Evolutionary conservation across 139 green algal species (phyloP).

Genomic region (Chlamydomonas incerta): DNA sequence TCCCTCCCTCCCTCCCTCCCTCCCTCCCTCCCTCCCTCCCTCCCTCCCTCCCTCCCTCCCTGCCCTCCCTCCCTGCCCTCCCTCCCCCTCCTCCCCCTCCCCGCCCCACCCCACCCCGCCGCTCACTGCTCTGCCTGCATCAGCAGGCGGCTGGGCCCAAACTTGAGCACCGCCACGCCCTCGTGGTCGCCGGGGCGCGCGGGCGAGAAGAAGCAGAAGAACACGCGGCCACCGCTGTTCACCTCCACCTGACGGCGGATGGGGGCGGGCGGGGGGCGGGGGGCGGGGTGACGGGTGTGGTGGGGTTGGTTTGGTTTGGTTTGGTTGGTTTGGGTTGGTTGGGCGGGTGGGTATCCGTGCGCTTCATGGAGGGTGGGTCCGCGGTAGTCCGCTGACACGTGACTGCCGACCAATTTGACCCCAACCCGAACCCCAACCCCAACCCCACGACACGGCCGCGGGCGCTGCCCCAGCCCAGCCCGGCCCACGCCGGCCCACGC

Average conservation of each 20-base stretch:
- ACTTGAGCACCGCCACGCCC: conserved; percentile 78
- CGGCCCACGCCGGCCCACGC: too few relatives aligned
- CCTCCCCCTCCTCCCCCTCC: not conserved
- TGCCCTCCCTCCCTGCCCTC: not conserved
- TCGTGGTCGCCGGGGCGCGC: conserved; percentile 24
- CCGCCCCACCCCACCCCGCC: not conserved
- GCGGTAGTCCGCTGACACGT: too few relatives aligned
- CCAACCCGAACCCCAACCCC: too few relatives aligned
- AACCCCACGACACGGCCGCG: too few relatives aligned
- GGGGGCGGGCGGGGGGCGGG: not conserved
- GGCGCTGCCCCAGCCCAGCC: too few relatives aligned
- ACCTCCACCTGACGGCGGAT: conserved; percentile 66
- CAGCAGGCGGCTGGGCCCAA: conserved; percentile 64
- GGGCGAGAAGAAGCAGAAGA: conserved; percentile 82
- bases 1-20: not conserved
- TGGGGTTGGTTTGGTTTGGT: not conserved
- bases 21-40: too few relatives aligned
- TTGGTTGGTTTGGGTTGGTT: too few relatives aligned
- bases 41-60: too few relatives aligned
- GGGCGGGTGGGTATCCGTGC: too few relatives aligned
- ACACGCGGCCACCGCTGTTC: conserved; percentile 81
- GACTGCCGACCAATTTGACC: too few relatives aligned
- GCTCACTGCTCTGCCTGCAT: conserved; percentile 48
- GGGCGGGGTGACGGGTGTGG: not conserved
- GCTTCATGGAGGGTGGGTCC: too few relatives aligned